Base-by-base conservation (phyloP, 169 alveolate species). In the Plasmodium malariae region DNA sequence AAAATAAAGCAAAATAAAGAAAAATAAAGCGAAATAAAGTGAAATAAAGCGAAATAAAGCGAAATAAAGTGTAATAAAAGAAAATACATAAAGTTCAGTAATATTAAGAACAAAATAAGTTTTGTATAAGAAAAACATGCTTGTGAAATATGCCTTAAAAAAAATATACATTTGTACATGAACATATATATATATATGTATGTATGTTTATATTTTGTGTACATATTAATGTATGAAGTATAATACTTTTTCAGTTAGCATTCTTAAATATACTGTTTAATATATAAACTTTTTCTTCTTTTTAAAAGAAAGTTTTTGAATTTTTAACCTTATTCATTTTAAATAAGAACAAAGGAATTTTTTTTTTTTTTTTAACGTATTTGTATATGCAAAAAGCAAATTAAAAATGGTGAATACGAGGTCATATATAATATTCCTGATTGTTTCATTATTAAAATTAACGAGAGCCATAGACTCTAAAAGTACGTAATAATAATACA, bases 341-440 rank as follows among this genome's bases (percentile, higher is more conserved):
- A 34, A 62, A 48, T 40, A 36, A 71, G 2, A 43, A 68, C 17
- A 34, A 45, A 40, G 2, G 9, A 28, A 19, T 74, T 12, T 57
- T 71, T 49, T 51, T 11, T 9, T 49, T 72, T 60, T 76, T 76
- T 26, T 60, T 37, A 24, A 45, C 17, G 6, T 51, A 37, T 76
- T 60, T 76, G 65, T 76, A 30, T 60, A 57, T 14, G 43, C 40
- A 55, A 54, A 51, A 72, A 60, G 34, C 17, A 71, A 26, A 37
- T 21, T 32, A 49, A 60, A 76, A 67, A 76, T 76, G 89, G 60
- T 63, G 36, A 60, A 62, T 28, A 40, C 57, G 12, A 76, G 37
- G 68, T 12, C 74, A n/a, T 76, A 43, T 43, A 26, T 76, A 26
- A 24, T 32, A 37, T 12, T 76, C 19, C 54, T 76, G 0, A 7